Evolutionary conservation across 2,329 filamentous ascomycete species (phyloP).

Genomic region (Phialophora chinensis): DNA sequence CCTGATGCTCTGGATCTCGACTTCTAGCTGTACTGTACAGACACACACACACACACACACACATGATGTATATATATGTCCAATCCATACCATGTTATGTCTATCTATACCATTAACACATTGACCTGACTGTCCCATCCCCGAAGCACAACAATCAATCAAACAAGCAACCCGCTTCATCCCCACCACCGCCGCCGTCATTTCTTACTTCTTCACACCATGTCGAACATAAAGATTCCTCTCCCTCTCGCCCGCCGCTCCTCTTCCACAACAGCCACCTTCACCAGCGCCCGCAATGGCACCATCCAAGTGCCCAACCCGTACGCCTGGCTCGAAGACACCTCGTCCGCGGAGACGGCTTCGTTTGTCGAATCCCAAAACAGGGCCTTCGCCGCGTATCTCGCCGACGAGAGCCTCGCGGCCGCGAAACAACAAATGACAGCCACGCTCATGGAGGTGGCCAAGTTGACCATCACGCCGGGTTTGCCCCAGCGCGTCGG

Average conservation of each 20-base stretch:
- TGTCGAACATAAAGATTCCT: not conserved
- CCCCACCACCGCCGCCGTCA: no score
- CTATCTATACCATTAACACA: no score
- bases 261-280: not conserved
- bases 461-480: not conserved
- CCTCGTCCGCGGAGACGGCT: conserved; percentile 7
- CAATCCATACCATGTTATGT: no score
- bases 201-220: not conserved
- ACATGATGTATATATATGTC: no score
- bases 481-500: conserved; percentile 1
- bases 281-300: conserved; percentile 7
- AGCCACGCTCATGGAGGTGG: not conserved
- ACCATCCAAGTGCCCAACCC: conserved; percentile 15
- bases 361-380: conserved; percentile 21
- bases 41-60: no score
- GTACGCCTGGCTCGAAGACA: conserved; percentile 22
- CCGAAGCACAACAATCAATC: no score
- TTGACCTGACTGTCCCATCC: no score
- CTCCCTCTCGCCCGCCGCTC: conserved; percentile 18
- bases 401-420: conserved; percentile 15
- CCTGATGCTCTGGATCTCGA: no score
- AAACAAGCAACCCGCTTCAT: no score
- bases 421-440: conserved; percentile 6
- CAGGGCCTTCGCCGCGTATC: not conserved
- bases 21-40: no score